Conservation (phyloP, 148 eudicot genomes). For the Fagopyrum tataricum region DNA sequence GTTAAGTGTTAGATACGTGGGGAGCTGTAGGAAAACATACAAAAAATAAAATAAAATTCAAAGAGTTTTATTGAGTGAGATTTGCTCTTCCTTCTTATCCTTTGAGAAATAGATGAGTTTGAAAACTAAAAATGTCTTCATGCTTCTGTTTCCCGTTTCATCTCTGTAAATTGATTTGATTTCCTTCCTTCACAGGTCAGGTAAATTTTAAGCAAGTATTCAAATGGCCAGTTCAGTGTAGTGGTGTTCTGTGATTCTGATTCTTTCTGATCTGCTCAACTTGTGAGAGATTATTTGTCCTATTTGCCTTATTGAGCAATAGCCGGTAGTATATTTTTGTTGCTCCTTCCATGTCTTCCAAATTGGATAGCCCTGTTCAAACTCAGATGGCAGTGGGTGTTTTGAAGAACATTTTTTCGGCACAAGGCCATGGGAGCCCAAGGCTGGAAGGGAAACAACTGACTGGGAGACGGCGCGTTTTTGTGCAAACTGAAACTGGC, state of each 20-base stretch:
- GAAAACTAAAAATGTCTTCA: not conserved
- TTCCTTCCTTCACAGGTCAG: not conserved
- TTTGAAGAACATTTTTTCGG: conserved; percentile 50
- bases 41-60: not conserved
- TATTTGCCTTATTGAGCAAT: conserved; percentile 2
- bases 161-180: not conserved
- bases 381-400: conserved; percentile 72
- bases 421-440: conserved; percentile 41
- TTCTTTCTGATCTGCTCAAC: conserved; percentile 10
- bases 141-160: not conserved
- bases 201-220: not conserved
- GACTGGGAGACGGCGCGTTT: conserved; percentile 67
- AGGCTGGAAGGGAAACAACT: conserved; percentile 42
- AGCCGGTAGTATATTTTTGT: not conserved
- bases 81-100: not conserved
- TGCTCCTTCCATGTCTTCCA: conserved; percentile 46
- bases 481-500: conserved; percentile 89
- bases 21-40: not conserved
- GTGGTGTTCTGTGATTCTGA: not conserved
- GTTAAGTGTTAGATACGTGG: not conserved
- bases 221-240: not conserved
- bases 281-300: not conserved
- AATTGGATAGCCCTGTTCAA: conserved; percentile 73
- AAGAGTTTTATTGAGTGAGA: not conserved
- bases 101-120: not conserved